A percentile compares a stretch with the other conserved stretches of the same genome.
Conservation (phyloP, 805 yeast species). For the Isabelozyma heimii region DNA sequence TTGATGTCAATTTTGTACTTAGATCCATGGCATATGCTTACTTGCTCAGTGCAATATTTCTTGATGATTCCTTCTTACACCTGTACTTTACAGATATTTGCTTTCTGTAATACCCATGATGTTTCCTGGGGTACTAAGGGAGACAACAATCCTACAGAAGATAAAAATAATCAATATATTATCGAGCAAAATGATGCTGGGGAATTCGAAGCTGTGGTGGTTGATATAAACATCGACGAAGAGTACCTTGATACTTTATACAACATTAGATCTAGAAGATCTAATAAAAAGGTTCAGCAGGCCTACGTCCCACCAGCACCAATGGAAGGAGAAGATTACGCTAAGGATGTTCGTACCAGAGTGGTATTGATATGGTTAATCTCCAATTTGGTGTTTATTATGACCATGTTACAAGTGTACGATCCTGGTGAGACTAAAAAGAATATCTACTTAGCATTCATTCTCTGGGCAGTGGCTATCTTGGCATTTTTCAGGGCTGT, state of each 20-base stretch:
- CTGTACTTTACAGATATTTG: constrained; percentile 90
- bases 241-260: constrained; percentile 74
- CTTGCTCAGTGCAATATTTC: constrained; percentile 86
- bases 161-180: constrained; percentile 76
- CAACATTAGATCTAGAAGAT: constrained; percentile 69
- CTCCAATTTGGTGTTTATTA: constrained; percentile 72
- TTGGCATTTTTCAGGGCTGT: constrained; percentile 77
- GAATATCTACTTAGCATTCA: constrained; percentile 77
- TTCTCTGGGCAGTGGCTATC: constrained; percentile 89
- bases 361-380: constrained; percentile 96
- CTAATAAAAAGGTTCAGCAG: constrained; percentile 47
- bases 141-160: constrained; percentile 64
- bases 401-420: constrained; percentile 86
- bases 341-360: constrained; percentile 89
- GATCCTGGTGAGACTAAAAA: constrained; percentile 53
- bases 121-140: constrained; percentile 99
- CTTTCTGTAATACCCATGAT: constrained; percentile 97
- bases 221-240: constrained; percentile 81
- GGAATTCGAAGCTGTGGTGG: constrained; percentile 72
- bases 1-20: constrained; percentile 79
- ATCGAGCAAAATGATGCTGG: constrained; percentile 79
- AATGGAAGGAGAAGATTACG: constrained; percentile 72
- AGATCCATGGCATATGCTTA: constrained; percentile 95
- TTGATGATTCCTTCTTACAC: constrained; percentile 87
- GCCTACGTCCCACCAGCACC: constrained; percentile 26